A percentile compares a stretch with the other conserved stretches of the same genome.
These are phyloP conservation scores for Sclerotinia glacialis DNA, from an alignment of 2,329 filamentous ascomycete species.

Conservation along the genomic window DNA sequence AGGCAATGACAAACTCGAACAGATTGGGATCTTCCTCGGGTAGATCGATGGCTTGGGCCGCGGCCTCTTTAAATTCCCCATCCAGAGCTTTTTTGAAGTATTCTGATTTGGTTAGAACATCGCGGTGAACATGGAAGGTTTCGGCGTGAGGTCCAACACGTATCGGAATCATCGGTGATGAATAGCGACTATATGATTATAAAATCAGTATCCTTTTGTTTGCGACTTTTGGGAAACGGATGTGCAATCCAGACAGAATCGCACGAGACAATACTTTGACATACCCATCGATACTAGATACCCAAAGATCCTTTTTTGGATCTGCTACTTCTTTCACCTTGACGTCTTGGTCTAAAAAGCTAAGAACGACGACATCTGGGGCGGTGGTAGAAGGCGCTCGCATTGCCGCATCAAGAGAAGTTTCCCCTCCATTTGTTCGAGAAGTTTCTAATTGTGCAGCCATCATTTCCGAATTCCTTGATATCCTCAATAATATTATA, in stretches of 20 bases:
- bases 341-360: conserved; percentile 38
- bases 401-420: conserved; percentile 44
- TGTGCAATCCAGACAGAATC: neutral
- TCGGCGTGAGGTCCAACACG: conserved; percentile 47
- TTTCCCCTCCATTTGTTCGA: conserved; percentile 24
- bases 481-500: neutral
- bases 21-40: conserved; percentile 52
- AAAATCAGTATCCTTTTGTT: conserved; percentile 2
- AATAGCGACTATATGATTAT: conserved; percentile 43
- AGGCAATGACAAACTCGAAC: conserved; percentile 53
- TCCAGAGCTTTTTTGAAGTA: conserved; percentile 51
- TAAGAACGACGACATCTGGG: conserved; percentile 44
- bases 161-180: conserved; percentile 46
- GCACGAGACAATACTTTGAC: conserved; percentile 27
- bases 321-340: conserved; percentile 41
- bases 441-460: neutral
- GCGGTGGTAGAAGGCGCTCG: conserved; percentile 42
- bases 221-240: neutral
- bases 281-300: conserved; percentile 50
- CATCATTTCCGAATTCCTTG: neutral
- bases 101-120: conserved; percentile 47
- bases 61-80: conserved; percentile 48
- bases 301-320: conserved; percentile 48
- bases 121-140: conserved; percentile 49
- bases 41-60: conserved; percentile 47